Percentiles rank a stretch among this genome's conserved stretches.
Conservation (phyloP, 352 stramenopile species). For the Ophiocytium majus region DNA sequence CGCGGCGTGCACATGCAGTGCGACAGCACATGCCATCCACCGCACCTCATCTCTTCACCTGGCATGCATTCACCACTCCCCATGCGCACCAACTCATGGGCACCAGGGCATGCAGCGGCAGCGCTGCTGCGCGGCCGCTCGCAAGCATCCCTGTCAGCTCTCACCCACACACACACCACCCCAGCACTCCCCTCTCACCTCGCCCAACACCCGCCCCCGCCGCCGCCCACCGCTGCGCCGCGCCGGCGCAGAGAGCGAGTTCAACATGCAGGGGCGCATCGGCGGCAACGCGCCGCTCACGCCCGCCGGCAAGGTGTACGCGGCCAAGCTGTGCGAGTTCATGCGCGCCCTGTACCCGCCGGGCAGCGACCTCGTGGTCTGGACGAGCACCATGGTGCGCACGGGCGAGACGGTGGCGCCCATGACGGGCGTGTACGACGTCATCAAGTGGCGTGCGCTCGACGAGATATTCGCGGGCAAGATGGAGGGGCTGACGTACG, state of each 20-base stretch:
- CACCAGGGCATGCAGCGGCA: no score
- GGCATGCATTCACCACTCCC: no score
- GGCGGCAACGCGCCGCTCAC: slow-evolving; percentile 74
- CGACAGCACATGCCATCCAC: no score
- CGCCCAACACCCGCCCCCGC: neutral
- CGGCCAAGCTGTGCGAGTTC: slow-evolving; percentile 65
- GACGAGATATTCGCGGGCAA: slow-evolving; percentile 51
- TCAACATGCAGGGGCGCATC: slow-evolving; percentile 67
- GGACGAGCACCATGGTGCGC: slow-evolving; percentile 44
- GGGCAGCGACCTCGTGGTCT: slow-evolving; percentile 30
- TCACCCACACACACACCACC: no score
- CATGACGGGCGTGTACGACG: slow-evolving; percentile 27
- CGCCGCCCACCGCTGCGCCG: no score
- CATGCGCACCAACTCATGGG: no score
- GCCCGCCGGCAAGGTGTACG: slow-evolving; percentile 73
- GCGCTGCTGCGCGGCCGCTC: no score
- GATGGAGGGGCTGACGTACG: slow-evolving; percentile 54
- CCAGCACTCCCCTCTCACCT: no score
- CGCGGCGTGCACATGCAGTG: no score
- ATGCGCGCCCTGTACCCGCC: slow-evolving; percentile 39
- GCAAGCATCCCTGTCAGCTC: no score
- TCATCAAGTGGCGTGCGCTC: slow-evolving; percentile 23
- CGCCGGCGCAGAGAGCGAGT: slow-evolving; percentile 34
- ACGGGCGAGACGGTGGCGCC: slow-evolving; percentile 45
- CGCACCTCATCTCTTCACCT: no score